phyloP scores from a whole-genome alignment of 2,329 filamentous ascomycete species.

The Colletotrichum sp. region DNA sequence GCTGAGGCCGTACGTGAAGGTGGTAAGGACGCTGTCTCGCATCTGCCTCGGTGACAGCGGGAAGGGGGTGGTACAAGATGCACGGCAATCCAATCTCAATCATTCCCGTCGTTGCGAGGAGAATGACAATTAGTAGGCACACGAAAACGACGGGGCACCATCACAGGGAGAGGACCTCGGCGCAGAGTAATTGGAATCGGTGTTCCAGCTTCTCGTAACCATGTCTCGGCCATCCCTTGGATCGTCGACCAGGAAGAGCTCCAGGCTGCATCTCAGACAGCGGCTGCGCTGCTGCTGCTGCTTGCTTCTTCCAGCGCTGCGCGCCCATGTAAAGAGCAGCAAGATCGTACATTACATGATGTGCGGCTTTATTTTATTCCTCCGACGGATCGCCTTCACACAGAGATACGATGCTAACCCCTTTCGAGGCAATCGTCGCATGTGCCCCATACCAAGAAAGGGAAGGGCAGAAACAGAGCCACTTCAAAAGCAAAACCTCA shows the following conservation, averaged over 20 bases:
- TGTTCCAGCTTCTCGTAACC: neutral
- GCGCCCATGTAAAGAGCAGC: neutral
- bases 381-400: neutral
- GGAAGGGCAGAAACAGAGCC: neutral
- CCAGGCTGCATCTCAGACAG: neutral
- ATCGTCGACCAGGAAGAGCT: neutral
- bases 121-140: neutral
- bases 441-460: neutral
- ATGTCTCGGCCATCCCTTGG: slow-evolving; percentile 10
- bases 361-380: neutral
- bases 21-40: neutral
- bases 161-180: neutral
- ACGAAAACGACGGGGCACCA: neutral
- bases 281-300: neutral
- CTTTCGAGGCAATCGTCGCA: neutral
- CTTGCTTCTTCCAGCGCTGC: neutral
- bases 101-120: neutral
- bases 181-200: neutral
- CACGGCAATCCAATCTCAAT: neutral
- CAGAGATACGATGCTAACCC: neutral
- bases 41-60: neutral
- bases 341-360: neutral
- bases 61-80: neutral
- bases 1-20: neutral
- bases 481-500: neutral